Evolutionary conservation across 805 yeast genomes (phyloP).

Genomic region (Diddensiella santjacobensis): DNA sequence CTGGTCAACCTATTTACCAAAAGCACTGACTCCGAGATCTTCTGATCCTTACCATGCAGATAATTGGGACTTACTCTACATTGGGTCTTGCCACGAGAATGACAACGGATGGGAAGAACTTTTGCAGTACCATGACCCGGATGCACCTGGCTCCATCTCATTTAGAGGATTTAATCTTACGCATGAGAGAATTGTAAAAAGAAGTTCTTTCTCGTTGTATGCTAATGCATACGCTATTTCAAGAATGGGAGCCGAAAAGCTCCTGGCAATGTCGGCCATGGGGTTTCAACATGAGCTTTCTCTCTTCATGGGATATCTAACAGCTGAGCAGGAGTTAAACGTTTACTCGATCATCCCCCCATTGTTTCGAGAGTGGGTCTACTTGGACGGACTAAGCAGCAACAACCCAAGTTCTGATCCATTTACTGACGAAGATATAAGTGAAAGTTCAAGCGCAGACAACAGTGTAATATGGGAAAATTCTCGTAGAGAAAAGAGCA

Average conservation of each 20-base stretch:
- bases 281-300: conserved; percentile 15
- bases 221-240: conserved; percentile 16
- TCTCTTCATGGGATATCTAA: conserved; percentile 7
- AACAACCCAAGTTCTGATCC: not conserved
- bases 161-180: not conserved
- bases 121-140: conserved; percentile 7
- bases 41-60: conserved; percentile 12
- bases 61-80: conserved; percentile 14
- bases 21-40: not conserved
- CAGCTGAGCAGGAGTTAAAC: not conserved
- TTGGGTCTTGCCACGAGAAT: conserved; percentile 11
- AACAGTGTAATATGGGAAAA: not conserved
- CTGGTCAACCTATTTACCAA: not conserved
- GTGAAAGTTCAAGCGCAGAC: too few relatives aligned
- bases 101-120: not conserved
- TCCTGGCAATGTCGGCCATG: conserved; percentile 11
- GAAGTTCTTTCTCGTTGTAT: conserved; percentile 9
- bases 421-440: not conserved
- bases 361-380: conserved; percentile 14
- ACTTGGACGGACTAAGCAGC: conserved; percentile 3
- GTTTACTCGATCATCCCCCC: conserved; percentile 13
- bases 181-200: conserved; percentile 6
- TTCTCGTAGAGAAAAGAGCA: not conserved
- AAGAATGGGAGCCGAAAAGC: conserved; percentile 14
- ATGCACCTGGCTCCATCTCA: conserved; percentile 2